phyloP scores from a whole-genome alignment of 2,329 filamentous ascomycete species.

The Pestalotiopsis sp. region DNA sequence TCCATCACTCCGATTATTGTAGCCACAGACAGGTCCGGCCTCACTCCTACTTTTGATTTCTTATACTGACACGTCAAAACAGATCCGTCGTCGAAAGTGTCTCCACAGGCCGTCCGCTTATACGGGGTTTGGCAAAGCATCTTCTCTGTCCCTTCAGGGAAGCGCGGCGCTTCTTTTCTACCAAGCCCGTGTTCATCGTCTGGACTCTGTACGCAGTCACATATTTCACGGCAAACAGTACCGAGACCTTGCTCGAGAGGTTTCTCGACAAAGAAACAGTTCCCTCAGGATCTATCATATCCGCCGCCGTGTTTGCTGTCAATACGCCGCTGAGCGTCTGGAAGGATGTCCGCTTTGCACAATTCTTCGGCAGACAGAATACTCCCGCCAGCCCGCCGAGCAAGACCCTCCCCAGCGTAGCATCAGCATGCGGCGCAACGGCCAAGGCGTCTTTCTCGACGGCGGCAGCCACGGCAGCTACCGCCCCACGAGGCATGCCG shows the following conservation, averaged over 20 bases:
- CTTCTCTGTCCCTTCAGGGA: slow-evolving; percentile 18
- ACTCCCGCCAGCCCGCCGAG: not conserved
- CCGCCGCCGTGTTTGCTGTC: slow-evolving; percentile 31
- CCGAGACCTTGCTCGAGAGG: slow-evolving; percentile 28
- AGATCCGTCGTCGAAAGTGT: slow-evolving; percentile 22
- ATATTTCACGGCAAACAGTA: slow-evolving; percentile 30
- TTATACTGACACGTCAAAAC: not conserved
- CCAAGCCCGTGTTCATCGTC: slow-evolving; percentile 28
- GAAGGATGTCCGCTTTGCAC: slow-evolving; percentile 34
- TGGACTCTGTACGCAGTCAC: slow-evolving; percentile 33
- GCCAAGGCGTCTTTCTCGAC: not conserved
- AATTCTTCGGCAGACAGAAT: slow-evolving; percentile 25
- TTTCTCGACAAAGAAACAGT: slow-evolving; percentile 28
- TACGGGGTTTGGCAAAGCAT: slow-evolving; percentile 13
- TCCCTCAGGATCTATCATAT: slow-evolving; percentile 18
- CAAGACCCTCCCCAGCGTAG: not conserved
- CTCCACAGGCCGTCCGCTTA: slow-evolving; percentile 17
- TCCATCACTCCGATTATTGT: not conserved
- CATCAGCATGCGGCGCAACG: not conserved
- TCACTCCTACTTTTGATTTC: not conserved
- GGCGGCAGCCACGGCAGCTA: slow-evolving; percentile 13
- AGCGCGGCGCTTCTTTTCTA: slow-evolving; percentile 27
- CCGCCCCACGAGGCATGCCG: slow-evolving; percentile 17
- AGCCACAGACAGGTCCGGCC: not conserved
- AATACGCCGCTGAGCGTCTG: slow-evolving; percentile 35